Evolutionary conservation across 805 yeast genomes (phyloP).

Genomic region (Cyberlindnera americana): DNA sequence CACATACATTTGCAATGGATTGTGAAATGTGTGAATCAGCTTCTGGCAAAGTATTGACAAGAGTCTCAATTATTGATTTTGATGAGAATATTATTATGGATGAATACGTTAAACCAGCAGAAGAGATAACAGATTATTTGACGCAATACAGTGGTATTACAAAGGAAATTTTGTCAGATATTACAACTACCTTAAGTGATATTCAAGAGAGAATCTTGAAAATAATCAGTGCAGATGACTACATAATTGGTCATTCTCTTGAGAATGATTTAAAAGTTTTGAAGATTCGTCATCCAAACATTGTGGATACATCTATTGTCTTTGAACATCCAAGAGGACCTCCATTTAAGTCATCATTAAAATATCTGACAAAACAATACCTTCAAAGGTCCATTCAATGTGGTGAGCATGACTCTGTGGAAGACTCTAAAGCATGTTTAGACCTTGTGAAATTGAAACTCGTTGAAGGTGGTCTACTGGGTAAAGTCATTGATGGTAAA

Average conservation of each 20-base stretch:
- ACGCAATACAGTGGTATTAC: slow-evolving; percentile 89
- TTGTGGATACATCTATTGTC: slow-evolving; percentile 77
- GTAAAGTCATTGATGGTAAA: slow-evolving; percentile 44
- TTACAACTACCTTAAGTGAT: slow-evolving; percentile 61
- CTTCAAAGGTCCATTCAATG: slow-evolving; percentile 61
- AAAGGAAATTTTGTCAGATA: slow-evolving; percentile 55
- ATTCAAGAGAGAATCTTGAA: slow-evolving; percentile 55
- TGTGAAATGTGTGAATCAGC: slow-evolving; percentile 87
- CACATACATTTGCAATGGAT: slow-evolving; percentile 75
- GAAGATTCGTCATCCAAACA: slow-evolving; percentile 62
- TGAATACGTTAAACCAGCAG: slow-evolving; percentile 73
- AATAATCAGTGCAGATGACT: slow-evolving; percentile 52
- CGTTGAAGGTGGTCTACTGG: slow-evolving; percentile 62
- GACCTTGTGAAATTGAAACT: slow-evolving; percentile 71
- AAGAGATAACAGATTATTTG: slow-evolving; percentile 71
- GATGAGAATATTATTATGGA: slow-evolving; percentile 62
- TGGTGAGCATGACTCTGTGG: slow-evolving; percentile 80
- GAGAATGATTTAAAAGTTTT: slow-evolving; percentile 78
- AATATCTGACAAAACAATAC: slow-evolving; percentile 58
- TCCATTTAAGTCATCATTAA: slow-evolving; percentile 75
- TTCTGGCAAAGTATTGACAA: slow-evolving; percentile 62
- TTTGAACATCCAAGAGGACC: slow-evolving; percentile 82
- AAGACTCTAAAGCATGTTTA: slow-evolving; percentile 79
- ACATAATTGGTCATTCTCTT: slow-evolving; percentile 84
- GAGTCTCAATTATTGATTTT: slow-evolving; percentile 72